A percentile compares a stretch with the other conserved stretches of the same genome.
phyloP scores from a whole-genome alignment of 176 grass and related monocot genomes.

The Ananas comosus region DNA sequence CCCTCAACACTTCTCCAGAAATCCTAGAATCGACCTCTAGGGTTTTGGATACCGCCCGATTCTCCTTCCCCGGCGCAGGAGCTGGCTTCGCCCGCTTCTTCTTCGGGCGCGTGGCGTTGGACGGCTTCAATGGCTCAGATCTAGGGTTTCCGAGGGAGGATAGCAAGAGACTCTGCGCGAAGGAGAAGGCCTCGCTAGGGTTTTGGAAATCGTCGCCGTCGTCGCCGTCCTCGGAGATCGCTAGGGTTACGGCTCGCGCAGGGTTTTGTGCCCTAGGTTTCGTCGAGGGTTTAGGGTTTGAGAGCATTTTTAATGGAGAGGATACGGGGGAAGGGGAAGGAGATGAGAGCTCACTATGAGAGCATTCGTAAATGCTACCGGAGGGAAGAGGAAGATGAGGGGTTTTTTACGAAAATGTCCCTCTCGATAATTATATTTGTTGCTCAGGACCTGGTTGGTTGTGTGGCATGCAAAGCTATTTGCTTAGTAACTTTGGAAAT shows the following conservation, averaged over 20 bases:
- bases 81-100: slow-evolving; percentile 32
- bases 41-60: not conserved
- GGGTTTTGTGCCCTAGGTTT: slow-evolving; percentile 4
- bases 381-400: slow-evolving; percentile 15
- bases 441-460: no score
- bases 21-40: not conserved
- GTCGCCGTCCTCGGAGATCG: slow-evolving; percentile 5
- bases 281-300: slow-evolving; percentile 22
- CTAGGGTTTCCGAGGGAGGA: slow-evolving; percentile 12
- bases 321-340: not conserved
- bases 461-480: no score
- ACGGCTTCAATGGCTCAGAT: slow-evolving; percentile 31
- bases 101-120: slow-evolving; percentile 19
- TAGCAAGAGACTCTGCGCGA: slow-evolving; percentile 17
- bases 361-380: slow-evolving; percentile 16
- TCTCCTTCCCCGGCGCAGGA: slow-evolving; percentile 48
- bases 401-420: no score
- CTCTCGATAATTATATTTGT: no score
- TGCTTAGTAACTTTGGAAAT: no score
- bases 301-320: slow-evolving; percentile 20
- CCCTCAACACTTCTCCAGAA: not conserved
- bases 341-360: not conserved
- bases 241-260: slow-evolving; percentile 5
- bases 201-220: slow-evolving; percentile 61
- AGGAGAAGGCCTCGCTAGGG: slow-evolving; percentile 18